Base-by-base conservation (phyloP, 2,329 filamentous ascomycete species). In the Gyromitra esculenta region DNA sequence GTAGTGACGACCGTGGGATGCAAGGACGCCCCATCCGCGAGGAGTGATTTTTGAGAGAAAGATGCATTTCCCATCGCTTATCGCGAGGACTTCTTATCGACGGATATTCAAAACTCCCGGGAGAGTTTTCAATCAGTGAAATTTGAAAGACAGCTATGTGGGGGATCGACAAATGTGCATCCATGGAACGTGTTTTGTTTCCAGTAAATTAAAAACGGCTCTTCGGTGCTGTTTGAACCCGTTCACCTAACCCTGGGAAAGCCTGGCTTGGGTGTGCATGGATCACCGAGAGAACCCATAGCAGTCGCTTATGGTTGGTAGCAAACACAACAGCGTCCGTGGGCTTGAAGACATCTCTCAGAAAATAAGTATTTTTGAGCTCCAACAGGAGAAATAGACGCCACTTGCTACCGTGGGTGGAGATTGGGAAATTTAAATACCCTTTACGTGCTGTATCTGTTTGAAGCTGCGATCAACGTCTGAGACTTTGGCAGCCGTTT, bases 121-220 rank as follows among this genome's bases (percentile, higher is more conserved):
- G 18, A 13, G 54, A 60, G n/a, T 18, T 11, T 18, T 39, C 25
- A 35, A 37, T 21, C 54, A 59, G 54, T 69, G 54, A 37, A 39
- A 37, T 67, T 67, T 67, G 13, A 57, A 67, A 67, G 50, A 18
- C 18, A 11, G 35, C 64, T 31, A 56, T 41, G 70, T 73, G 62
- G 70, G 70, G 70, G 70, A 73, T 73, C 70, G 48, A 56, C 68
- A 25, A 18, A 45, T 65, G 48, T 62, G 43, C 70, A 59, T 59
- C 45, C n/a, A 57, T 65, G 50, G 35, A 57, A 56, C 50, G 52
- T 8, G 25, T 15, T 18, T n/a, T 41, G 69, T 72, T 72, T 72
- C 21, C 2, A 45, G 37, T 62, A 62, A 54, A 73, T 73, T 73
- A 73, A 73, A 65, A 66, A 66, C 69, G 69, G 60, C 50, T 64